A percentile compares a stretch with the other conserved stretches of the same genome.
These are phyloP conservation scores for Fraxinus dipetala DNA, from an alignment of 305 asterid species.

Conservation along the genomic window DNA sequence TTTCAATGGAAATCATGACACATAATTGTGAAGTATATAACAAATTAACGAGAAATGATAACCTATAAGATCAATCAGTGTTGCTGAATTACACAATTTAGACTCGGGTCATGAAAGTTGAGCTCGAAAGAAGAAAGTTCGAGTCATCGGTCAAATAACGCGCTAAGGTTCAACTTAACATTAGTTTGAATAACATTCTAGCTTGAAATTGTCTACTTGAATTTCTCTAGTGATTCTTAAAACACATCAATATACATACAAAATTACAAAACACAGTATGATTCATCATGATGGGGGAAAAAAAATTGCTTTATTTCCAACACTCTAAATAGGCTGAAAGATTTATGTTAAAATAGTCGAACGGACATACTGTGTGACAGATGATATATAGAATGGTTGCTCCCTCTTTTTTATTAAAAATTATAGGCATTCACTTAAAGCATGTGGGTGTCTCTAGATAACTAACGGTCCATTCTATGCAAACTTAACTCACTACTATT, in stretches of 20 bases:
- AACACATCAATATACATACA: neutral
- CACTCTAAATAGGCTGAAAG: too few relatives aligned
- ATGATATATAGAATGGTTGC: too few relatives aligned
- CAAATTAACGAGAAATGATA: neutral
- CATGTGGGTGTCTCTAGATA: neutral
- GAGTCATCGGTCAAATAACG: neutral
- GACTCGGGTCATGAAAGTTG: neutral
- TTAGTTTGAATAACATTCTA: neutral
- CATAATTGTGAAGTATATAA: neutral
- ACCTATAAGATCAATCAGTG: neutral
- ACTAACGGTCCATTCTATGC: too few relatives aligned
- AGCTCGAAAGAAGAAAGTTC: neutral
- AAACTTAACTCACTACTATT: too few relatives aligned
- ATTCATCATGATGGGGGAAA: too few relatives aligned
- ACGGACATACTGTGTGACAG: neutral
- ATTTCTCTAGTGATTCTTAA: neutral
- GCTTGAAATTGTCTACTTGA: neutral
- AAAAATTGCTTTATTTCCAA: too few relatives aligned
- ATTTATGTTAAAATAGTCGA: neutral
- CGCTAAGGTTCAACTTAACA: too few relatives aligned
- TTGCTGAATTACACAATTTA: neutral
- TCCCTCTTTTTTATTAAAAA: neutral
- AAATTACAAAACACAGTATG: too few relatives aligned
- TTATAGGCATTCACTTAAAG: neutral
- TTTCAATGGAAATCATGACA: too few relatives aligned